A percentile compares a stretch with the other conserved stretches of the same genome.
Evolutionary conservation across 345 rosid genomes (phyloP).

Genomic region (Arabidopsis suecica): DNA sequence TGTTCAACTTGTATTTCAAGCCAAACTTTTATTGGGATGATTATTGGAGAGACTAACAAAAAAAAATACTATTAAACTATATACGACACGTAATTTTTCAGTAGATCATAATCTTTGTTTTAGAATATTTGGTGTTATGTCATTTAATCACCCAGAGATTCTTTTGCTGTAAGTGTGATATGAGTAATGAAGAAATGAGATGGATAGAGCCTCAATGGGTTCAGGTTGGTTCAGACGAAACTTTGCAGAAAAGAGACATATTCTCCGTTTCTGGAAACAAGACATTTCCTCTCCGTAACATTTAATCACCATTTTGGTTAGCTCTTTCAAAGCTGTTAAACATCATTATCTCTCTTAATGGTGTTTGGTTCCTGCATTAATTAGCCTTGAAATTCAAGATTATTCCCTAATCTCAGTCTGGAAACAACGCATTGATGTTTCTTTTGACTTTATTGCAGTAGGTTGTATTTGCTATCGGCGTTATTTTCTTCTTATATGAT

Average conservation of each 20-base stretch:
- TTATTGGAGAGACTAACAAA: not conserved
- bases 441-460: conserved; percentile 14
- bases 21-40: not conserved
- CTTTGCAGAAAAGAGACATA: conserved; percentile 25
- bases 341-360: conserved; percentile 35
- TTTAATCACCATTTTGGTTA: conserved; percentile 16
- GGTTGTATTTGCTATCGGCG: conserved; percentile 5
- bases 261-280: conserved; percentile 38
- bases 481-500: conserved; percentile 20
- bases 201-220: conserved; percentile 26
- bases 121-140: not conserved
- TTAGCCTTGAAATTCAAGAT: conserved; percentile 27
- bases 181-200: conserved; percentile 3
- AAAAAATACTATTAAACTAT: not conserved
- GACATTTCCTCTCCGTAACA: conserved; percentile 33
- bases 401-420: conserved; percentile 27
- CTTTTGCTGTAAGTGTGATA: conserved; percentile 11
- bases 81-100: not conserved
- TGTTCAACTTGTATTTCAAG: not conserved
- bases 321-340: conserved; percentile 34
- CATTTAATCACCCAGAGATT: conserved; percentile 1
- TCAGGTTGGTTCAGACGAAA: conserved; percentile 27
- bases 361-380: conserved; percentile 28
- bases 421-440: conserved; percentile 24
- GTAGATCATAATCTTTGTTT: not conserved